Evolutionary conservation across 352 stramenopile genomes (phyloP), one percentile per base, ranked within the genome.

Genomic region (Detonula confervacea): DNA sequence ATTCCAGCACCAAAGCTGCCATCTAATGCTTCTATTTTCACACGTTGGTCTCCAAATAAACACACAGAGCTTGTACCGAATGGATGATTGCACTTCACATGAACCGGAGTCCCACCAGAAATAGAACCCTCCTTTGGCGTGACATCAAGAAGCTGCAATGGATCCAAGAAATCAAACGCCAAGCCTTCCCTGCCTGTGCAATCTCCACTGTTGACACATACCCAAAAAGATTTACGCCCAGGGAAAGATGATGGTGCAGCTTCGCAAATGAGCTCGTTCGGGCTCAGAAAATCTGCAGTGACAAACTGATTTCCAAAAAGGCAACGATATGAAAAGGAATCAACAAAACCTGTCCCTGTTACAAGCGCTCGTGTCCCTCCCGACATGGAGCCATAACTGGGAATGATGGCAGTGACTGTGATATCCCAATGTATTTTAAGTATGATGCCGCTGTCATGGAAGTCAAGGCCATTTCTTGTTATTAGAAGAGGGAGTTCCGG

Each of bases 381-480:
- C 44, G 52, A 69, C 33, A 62, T 59, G 8, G 73, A 68, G 5
- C 74, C 79, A 20, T 51, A 30, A 16, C 18, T 66, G 12, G 79
- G 79, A 42, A 57, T 33, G 20, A 84, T 81, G 6, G 56, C 60
- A 51, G 14, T 60, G 29, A 78, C 24, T 18, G 60, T 65, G 44
- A 80, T 59, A 55, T 78, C 65, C 60, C 57, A 65, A 61, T 70
- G 29, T 20, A 78, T 18, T 0, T 44, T 30, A 1, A 86, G 59
- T 2, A 49, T 16, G n/a, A 77, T 51, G 22, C 59, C 51, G 37
- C 37, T 73, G 57, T 73, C 55, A 55, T 69, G 39, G 22, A 70
- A 83, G 24, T 81, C 66, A 8, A 77, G n/a, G n/a, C 66, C 79
- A 60, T 87, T 87, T 5, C 42, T 59, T 29, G 80, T 68, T 22